Percentiles rank a stretch among this genome's conserved stretches.
Conservation (phyloP, 495 filamentous ascomycete genomes). For the Evernia prunastri region DNA sequence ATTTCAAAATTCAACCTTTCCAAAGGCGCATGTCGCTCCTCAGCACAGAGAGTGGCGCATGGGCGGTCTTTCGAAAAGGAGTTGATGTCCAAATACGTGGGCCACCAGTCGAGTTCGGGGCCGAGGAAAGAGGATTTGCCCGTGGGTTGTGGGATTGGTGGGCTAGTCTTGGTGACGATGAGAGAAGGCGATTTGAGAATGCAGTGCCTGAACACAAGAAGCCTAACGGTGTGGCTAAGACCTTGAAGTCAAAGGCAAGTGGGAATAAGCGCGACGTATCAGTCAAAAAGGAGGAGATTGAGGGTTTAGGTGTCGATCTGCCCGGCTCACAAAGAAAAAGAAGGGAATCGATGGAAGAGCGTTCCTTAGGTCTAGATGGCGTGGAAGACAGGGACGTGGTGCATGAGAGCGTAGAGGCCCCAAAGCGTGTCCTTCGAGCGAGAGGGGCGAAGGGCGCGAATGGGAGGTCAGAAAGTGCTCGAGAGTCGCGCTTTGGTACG, state of each 20-base stretch:
- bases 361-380: constrained; percentile 21
- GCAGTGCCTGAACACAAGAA: constrained; percentile 17
- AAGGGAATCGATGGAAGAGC: constrained; percentile 9
- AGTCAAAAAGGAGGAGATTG: constrained; percentile 35
- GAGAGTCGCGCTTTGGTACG: constrained; percentile 19
- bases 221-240: constrained; percentile 35
- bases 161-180: constrained; percentile 28
- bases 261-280: constrained; percentile 38
- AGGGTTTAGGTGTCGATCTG: constrained; percentile 32
- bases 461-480: constrained; percentile 13
- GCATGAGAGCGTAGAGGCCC: constrained; percentile 14
- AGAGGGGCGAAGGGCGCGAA: constrained; percentile 8
- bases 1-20: constrained; percentile 58
- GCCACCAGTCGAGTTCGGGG: constrained; percentile 58
- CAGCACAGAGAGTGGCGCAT: constrained; percentile 48
- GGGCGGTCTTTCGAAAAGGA: constrained; percentile 54
- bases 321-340: constrained; percentile 30
- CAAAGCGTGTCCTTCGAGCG: constrained; percentile 15
- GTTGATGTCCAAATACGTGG: constrained; percentile 47
- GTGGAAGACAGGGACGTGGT: constrained; percentile 29
- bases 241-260: constrained; percentile 34
- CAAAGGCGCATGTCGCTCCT: constrained; percentile 42
- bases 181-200: constrained; percentile 31
- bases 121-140: constrained; percentile 53
- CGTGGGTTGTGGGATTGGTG: constrained; percentile 50